Conservation (phyloP, 2,329 filamentous ascomycete species). For the Trichoderma sp. region DNA sequence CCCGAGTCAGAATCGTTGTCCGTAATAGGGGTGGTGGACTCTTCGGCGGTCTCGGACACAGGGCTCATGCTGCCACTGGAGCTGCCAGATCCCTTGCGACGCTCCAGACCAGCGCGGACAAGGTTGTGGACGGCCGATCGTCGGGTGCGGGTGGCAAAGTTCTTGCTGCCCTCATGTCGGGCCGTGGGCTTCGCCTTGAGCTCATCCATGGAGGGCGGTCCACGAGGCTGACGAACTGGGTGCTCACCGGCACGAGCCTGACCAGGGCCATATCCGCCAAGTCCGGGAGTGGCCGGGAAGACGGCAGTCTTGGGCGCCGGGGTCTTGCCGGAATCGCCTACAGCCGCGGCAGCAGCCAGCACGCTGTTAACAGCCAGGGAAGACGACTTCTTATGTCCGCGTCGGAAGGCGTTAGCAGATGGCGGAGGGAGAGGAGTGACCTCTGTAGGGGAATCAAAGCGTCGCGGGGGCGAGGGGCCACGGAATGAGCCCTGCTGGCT, state of each 20-base stretch:
- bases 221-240: conserved; percentile 87
- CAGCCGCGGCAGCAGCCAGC: conserved; percentile 47
- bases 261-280: conserved; percentile 87
- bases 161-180: conserved; percentile 95
- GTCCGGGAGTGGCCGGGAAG: conserved; percentile 78
- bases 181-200: conserved; percentile 85
- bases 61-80: conserved; percentile 81
- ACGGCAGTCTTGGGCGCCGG: conserved; percentile 75
- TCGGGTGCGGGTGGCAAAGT: conserved; percentile 90
- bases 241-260: conserved; percentile 94
- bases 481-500: conserved; percentile 54
- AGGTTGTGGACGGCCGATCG: conserved; percentile 90
- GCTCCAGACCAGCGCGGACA: conserved; percentile 83
- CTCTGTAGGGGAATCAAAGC: conserved; percentile 69
- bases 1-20: conserved; percentile 76
- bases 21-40: conserved; percentile 65
- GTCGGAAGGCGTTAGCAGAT: conserved; percentile 88
- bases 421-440: conserved; percentile 75
- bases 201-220: conserved; percentile 89
- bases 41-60: conserved; percentile 75
- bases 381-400: conserved; percentile 86
- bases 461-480: conserved; percentile 66
- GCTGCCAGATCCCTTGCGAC: conserved; percentile 74
- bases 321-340: conserved; percentile 53
- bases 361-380: conserved; percentile 66